A percentile compares a stretch with the other conserved stretches of the same genome.
These are phyloP conservation scores for Parsonsia alboflavescens DNA, from an alignment of 257 asterid species.

Conservation along the genomic window DNA sequence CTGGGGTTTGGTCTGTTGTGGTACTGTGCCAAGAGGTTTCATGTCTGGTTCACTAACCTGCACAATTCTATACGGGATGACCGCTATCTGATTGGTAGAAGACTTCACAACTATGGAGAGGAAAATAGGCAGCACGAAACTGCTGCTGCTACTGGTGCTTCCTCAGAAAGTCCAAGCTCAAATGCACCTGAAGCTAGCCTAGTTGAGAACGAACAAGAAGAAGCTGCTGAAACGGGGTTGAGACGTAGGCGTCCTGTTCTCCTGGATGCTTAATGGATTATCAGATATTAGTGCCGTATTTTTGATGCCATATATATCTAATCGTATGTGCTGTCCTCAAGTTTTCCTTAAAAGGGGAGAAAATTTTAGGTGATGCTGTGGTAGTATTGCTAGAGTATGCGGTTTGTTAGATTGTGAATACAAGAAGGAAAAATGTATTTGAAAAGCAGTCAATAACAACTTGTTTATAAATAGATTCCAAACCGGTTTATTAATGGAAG, in stretches of 20 bases:
- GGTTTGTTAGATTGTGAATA: constrained; percentile 6
- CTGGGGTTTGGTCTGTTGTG: constrained; percentile 60
- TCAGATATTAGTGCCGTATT: not conserved
- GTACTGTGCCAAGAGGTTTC: constrained; percentile 88
- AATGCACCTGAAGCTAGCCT: constrained; percentile 10
- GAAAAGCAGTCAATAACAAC: not conserved
- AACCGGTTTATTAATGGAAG: not conserved
- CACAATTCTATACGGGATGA: constrained; percentile 97
- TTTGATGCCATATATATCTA: not conserved
- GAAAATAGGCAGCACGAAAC: constrained; percentile 26
- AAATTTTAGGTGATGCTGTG: not conserved
- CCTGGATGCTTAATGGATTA: constrained; percentile 37
- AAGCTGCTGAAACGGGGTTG: constrained; percentile 36
- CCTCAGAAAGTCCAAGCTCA: constrained; percentile 26
- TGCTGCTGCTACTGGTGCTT: not conserved
- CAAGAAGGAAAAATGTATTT: not conserved
- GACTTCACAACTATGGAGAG: constrained; percentile 90
- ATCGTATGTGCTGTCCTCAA: not conserved
- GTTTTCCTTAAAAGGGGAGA: not conserved
- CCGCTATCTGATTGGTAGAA: constrained; percentile 84
- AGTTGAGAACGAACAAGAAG: constrained; percentile 27
- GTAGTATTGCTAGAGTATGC: not conserved
- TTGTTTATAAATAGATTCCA: not conserved
- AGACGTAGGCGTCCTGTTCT: constrained; percentile 52
- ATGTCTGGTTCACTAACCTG: constrained; percentile 88